Percentiles rank a stretch among this genome's conserved stretches.
Conservation (phyloP, 164 flowering plant genomes). For the Chimonanthus salicifolius region DNA sequence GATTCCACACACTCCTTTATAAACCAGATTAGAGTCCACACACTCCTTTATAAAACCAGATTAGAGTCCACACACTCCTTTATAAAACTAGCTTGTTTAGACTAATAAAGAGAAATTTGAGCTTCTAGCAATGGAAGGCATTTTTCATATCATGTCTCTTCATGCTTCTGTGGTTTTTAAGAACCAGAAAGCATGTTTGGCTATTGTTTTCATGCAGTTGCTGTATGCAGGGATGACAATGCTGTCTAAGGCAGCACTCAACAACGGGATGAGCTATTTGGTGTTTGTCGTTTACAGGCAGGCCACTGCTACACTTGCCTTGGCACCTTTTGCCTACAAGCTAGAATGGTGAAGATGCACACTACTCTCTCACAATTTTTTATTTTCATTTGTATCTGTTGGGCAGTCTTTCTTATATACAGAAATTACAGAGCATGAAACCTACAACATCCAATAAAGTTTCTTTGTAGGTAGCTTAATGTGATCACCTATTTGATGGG, state of each 20-base stretch:
- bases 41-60: conserved; percentile 3
- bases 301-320: conserved; percentile 13
- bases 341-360: conserved; percentile 14
- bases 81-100: background rate
- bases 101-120: background rate
- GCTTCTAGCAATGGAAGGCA: background rate
- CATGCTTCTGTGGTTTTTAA: conserved; percentile 1
- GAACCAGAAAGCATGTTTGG: conserved; percentile 15
- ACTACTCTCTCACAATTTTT: background rate
- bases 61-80: background rate
- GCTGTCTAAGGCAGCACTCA: conserved; percentile 21
- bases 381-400: conserved; percentile 1
- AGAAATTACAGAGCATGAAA: background rate
- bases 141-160: background rate
- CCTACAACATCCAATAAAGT: background rate
- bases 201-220: conserved; percentile 17
- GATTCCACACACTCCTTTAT: background rate
- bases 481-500: background rate
- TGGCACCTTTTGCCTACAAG: conserved; percentile 13
- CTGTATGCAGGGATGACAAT: conserved; percentile 24
- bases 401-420: background rate
- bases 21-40: background rate
- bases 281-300: conserved; percentile 26
- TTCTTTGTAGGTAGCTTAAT: background rate
- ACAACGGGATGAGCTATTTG: conserved; percentile 16